Evolutionary conservation across 2,329 filamentous ascomycete species (phyloP).

Genomic region (Talaromyces sp.): DNA sequence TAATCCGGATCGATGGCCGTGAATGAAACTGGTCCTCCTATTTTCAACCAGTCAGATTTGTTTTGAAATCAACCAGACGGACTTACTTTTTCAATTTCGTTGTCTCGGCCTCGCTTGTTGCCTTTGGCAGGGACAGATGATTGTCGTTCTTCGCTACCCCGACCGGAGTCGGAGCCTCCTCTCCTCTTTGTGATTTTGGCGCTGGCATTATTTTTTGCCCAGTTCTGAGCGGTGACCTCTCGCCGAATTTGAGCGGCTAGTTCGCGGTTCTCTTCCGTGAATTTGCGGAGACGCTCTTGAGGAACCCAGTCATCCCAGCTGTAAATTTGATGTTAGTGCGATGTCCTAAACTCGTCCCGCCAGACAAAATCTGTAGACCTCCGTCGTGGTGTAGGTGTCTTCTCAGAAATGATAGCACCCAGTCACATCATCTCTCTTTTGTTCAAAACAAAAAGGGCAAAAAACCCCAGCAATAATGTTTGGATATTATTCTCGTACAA

Average conservation of each 20-base stretch:
- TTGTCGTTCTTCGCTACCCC: conserved; percentile 42
- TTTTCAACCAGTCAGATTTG: conserved; percentile 6
- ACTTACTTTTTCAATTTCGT: conserved; percentile 44
- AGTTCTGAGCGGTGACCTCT: conserved; percentile 35
- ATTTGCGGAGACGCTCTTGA: conserved; percentile 87
- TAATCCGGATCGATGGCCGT: conserved; percentile 78
- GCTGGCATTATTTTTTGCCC: conserved; percentile 14
- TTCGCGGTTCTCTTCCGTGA: conserved; percentile 91
- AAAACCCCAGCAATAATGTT: neutral
- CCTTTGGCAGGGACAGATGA: conserved; percentile 39
- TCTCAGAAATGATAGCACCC: neutral
- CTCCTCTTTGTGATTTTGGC: conserved; percentile 29
- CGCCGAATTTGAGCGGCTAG: conserved; percentile 56
- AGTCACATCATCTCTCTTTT: neutral
- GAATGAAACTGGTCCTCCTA: conserved; percentile 86
- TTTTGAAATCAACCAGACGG: neutral
- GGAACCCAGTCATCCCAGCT: conserved; percentile 98
- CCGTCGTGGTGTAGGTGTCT: neutral
- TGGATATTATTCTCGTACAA: neutral
- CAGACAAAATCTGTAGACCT: conserved; percentile 6
- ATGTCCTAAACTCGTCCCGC: neutral
- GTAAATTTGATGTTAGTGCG: conserved; percentile 14
- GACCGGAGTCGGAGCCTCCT: conserved; percentile 37
- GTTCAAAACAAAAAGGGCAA: neutral
- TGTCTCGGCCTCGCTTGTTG: conserved; percentile 41